phyloP scores from a whole-genome alignment of 805 yeast species.

The Saccharomycopsis sp. region DNA sequence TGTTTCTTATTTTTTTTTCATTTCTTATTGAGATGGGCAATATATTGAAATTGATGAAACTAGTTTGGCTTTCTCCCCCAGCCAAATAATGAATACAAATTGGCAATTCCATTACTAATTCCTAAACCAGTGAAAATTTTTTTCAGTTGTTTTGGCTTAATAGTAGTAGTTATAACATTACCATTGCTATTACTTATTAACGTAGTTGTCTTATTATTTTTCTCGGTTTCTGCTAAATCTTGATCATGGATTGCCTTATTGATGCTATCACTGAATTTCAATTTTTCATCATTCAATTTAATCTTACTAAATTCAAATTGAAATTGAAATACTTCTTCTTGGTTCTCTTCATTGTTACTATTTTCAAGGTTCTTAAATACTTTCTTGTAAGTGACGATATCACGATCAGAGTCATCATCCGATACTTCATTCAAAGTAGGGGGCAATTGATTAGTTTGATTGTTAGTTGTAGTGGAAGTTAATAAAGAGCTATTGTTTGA shows the following conservation, averaged over 20 bases:
- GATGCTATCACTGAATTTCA: constrained; percentile 18
- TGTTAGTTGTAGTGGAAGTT: not conserved
- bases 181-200: constrained; percentile 19
- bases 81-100: constrained; percentile 11
- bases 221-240: constrained; percentile 1
- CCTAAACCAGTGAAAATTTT: constrained; percentile 10
- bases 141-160: constrained; percentile 12
- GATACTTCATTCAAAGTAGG: constrained; percentile 11
- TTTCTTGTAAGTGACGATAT: constrained; percentile 19
- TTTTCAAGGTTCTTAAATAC: too few species aligned
- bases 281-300: constrained; percentile 15
- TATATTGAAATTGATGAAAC: too few species aligned
- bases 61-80: constrained; percentile 7
- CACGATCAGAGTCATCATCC: constrained; percentile 8
- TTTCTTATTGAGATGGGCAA: too few species aligned
- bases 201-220: constrained; percentile 12
- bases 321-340: constrained; percentile 16
- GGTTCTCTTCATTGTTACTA: constrained; percentile 4
- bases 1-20: too few species aligned
- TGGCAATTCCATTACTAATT: constrained; percentile 10
- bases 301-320: constrained; percentile 20
- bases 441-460: not conserved
- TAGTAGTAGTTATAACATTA: constrained; percentile 16
- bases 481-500: not conserved
- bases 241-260: constrained; percentile 6